These are phyloP conservation scores for Penicillium hordei DNA, from an alignment of 2,329 filamentous ascomycete genomes.

Conservation along the genomic window DNA sequence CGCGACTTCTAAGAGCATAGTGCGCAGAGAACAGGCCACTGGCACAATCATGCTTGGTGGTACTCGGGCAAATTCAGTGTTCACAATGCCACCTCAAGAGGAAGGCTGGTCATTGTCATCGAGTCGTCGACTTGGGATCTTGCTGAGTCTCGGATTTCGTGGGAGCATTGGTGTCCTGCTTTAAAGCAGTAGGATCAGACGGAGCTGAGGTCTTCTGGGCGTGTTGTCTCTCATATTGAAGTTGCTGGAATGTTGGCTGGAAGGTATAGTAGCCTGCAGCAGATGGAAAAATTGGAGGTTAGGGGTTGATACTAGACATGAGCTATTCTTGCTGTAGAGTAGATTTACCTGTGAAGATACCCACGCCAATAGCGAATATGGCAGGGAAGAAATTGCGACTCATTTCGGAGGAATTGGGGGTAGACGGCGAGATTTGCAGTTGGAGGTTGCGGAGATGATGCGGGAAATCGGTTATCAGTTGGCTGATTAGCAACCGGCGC, in stretches of 20 bases:
- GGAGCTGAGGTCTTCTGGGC: slow-evolving; percentile 11
- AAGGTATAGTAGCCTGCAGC: slow-evolving; percentile 45
- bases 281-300: slow-evolving; percentile 13
- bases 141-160: background rate
- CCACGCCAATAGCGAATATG: slow-evolving; percentile 40
- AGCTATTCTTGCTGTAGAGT: background rate
- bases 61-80: background rate
- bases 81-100: background rate
- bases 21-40: background rate
- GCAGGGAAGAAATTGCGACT: slow-evolving; percentile 42
- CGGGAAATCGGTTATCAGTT: slow-evolving; percentile 21
- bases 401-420: slow-evolving; percentile 25
- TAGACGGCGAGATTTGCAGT: background rate
- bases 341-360: slow-evolving; percentile 40
- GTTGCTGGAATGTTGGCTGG: slow-evolving; percentile 42
- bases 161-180: slow-evolving; percentile 1
- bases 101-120: background rate
- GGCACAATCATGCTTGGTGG: background rate
- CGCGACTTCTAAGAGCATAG: background rate
- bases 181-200: background rate
- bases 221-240: slow-evolving; percentile 33
- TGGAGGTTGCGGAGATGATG: slow-evolving; percentile 19
- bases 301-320: slow-evolving; percentile 4
- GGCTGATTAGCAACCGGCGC: slow-evolving; percentile 24
- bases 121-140: slow-evolving; percentile 1